Conservation (phyloP, 441 rosid species). For the Viola pubescens region DNA sequence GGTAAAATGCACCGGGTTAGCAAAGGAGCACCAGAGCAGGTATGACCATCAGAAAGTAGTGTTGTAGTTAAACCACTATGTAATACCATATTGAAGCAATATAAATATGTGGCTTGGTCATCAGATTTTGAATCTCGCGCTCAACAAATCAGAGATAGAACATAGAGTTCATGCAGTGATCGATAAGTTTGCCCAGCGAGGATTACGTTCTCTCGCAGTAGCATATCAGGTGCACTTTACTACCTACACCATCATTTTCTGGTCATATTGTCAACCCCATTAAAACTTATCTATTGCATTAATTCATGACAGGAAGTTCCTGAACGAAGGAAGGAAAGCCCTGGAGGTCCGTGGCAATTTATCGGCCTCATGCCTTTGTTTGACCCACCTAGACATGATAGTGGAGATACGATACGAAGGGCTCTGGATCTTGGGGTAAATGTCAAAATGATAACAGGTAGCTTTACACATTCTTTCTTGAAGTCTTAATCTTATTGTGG, state of each 20-base stretch:
- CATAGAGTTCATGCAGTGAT: conserved; percentile 44
- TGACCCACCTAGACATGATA: conserved; percentile 87
- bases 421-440: conserved; percentile 83
- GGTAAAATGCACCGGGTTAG: conserved; percentile 69
- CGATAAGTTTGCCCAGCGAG: conserved; percentile 58
- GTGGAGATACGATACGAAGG: conserved; percentile 74
- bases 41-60: conserved; percentile 13
- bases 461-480: neutral
- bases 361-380: conserved; percentile 74
- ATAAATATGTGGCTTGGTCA: neutral
- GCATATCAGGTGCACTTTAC: conserved; percentile 32
- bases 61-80: conserved; percentile 2
- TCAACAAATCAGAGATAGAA: conserved; percentile 5
- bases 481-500: neutral
- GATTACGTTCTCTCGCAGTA: conserved; percentile 61
- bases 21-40: conserved; percentile 89
- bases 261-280: neutral
- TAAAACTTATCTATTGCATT: neutral
- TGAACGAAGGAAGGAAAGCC: conserved; percentile 60
- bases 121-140: conserved; percentile 3
- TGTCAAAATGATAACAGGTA: conserved; percentile 89
- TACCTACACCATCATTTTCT: neutral
- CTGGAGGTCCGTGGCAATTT: conserved; percentile 72
- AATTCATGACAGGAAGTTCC: conserved; percentile 35
- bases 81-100: neutral